Evolutionary conservation across 2,329 filamentous ascomycete genomes (phyloP).

Genomic region (Ciborinia camelliae): DNA sequence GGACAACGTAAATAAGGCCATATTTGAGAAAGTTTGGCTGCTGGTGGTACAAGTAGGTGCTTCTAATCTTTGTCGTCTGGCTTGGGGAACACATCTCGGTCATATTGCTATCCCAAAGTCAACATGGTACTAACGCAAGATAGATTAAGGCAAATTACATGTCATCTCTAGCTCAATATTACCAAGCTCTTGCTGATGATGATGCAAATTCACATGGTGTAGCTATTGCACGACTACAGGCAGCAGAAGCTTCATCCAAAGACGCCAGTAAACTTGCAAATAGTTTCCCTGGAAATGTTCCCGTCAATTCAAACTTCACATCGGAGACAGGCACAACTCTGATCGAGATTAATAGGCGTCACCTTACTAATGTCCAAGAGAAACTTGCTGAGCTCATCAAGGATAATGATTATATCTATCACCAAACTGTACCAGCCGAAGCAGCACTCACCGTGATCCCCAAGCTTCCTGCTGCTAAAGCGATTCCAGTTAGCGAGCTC

Average conservation of each 20-base stretch:
- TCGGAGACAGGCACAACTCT: constrained; percentile 73
- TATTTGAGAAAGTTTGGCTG: constrained; percentile 95
- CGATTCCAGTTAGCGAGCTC: constrained; percentile 92
- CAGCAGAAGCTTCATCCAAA: constrained; percentile 73
- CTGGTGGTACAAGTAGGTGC: constrained; percentile 68
- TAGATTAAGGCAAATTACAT: constrained; percentile 77
- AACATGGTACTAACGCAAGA: constrained; percentile 20
- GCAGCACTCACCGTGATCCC: constrained; percentile 76
- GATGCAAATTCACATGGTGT: constrained; percentile 84
- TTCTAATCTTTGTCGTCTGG: neutral
- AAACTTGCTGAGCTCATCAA: constrained; percentile 74
- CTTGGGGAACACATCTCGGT: neutral
- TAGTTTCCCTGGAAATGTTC: constrained; percentile 75
- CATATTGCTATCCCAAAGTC: neutral
- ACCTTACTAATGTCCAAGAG: constrained; percentile 75
- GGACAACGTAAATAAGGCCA: constrained; percentile 83
- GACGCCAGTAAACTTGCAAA: constrained; percentile 75
- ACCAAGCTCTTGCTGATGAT: constrained; percentile 86
- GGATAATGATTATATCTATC: constrained; percentile 98
- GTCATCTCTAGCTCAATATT: constrained; percentile 85
- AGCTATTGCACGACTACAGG: constrained; percentile 76
- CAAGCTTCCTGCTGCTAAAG: constrained; percentile 92
- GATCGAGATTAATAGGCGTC: constrained; percentile 79
- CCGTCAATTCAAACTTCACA: constrained; percentile 77
- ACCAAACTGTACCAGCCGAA: constrained; percentile 84